Percentiles rank a stretch among this genome's conserved stretches.
phyloP scores from a whole-genome alignment of 129 eudicot genomes.

The Tagetes patula region DNA sequence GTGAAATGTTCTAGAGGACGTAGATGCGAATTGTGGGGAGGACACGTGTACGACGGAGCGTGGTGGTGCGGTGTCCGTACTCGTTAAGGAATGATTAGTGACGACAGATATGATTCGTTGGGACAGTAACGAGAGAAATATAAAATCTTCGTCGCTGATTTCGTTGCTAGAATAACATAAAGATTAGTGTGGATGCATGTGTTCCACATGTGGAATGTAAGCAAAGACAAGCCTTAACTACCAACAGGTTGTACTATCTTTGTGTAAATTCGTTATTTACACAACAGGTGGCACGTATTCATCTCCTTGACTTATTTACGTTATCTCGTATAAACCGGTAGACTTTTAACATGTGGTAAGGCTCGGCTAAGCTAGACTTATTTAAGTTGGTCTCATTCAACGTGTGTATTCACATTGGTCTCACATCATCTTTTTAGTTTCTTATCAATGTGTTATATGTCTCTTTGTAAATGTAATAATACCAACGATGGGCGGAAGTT shows the following conservation, averaged over 20 bases:
- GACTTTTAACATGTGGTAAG: too few species aligned
- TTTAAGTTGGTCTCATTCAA: too few species aligned
- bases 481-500: too few species aligned
- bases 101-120: constrained; percentile 5
- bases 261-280: not conserved
- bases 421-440: too few species aligned
- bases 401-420: too few species aligned
- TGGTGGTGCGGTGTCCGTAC: constrained; percentile 8
- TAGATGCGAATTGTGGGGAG: constrained; percentile 4
- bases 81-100: not conserved
- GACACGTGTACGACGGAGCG: constrained; percentile 21
- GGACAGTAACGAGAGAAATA: not conserved
- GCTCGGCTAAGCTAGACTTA: too few species aligned
- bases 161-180: too few species aligned
- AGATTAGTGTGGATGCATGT: not conserved
- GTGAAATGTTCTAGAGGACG: constrained; percentile 1
- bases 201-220: not conserved
- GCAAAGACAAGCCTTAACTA: constrained; percentile 2
- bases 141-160: constrained; percentile 10
- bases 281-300: too few species aligned
- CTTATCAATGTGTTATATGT: too few species aligned
- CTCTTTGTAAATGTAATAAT: too few species aligned
- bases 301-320: too few species aligned
- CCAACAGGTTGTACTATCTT: not conserved
- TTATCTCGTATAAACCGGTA: too few species aligned